phyloP scores from a whole-genome alignment of 2,329 filamentous ascomycete species.

The Epichloe sylvatica region DNA sequence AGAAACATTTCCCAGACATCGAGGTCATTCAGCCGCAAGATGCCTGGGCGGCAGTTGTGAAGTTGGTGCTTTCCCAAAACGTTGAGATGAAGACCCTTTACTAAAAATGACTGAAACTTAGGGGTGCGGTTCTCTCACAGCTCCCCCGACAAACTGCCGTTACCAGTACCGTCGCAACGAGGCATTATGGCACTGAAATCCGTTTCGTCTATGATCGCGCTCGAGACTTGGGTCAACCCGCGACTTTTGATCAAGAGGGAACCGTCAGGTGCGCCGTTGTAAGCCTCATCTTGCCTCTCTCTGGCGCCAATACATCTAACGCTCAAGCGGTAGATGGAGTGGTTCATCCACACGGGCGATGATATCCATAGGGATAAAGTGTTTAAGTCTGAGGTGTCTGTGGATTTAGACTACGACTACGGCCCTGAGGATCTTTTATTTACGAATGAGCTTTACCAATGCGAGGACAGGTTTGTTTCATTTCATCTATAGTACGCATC shows the following conservation, averaged over 20 bases:
- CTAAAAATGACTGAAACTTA: background rate
- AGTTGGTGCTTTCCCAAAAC: background rate
- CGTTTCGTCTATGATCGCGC: rapidly evolving
- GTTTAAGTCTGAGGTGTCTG: background rate
- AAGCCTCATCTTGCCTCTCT: background rate
- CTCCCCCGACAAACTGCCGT: background rate
- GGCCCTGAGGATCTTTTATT: background rate
- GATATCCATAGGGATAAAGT: background rate
- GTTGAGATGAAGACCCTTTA: background rate
- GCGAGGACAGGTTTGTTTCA: background rate
- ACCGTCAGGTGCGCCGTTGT: background rate
- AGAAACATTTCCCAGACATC: background rate
- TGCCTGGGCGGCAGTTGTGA: slow-evolving; percentile 5
- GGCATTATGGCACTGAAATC: background rate
- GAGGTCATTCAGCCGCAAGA: slow-evolving; percentile 1
- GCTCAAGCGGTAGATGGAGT: background rate
- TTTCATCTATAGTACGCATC: background rate
- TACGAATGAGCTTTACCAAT: background rate
- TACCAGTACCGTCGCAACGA: background rate
- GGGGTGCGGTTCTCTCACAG: background rate
- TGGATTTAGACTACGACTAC: background rate
- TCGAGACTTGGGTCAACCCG: background rate
- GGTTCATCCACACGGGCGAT: background rate
- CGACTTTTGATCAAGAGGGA: background rate
- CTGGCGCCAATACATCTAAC: background rate